Base-by-base conservation (phyloP, 345 rosid species). In the Salix brachista region DNA sequence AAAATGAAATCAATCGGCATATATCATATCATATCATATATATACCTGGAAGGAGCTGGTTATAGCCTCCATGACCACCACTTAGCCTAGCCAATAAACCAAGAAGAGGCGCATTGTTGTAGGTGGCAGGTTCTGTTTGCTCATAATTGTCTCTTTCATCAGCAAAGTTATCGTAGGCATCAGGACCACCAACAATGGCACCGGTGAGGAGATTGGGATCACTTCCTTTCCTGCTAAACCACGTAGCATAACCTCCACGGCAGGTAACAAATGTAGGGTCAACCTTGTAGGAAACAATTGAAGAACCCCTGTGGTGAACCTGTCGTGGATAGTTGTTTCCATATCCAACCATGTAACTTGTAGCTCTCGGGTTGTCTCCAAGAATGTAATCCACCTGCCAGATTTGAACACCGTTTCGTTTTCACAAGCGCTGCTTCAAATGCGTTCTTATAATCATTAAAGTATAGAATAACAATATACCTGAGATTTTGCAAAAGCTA, bases 101-200 rank as follows among this genome's bases (percentile, higher is more conserved):
- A 18, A 94, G 88, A 7, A 96, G 85, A 19, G 98, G 99, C 71
- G 99, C 98, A 78, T 96, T 96, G 86, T 94, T 96, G 85, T 96
- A 96, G 67, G 98, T 93, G 46, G 99, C 98, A 23, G 99, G 99
- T 83, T 96, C 99, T 16, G 99, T 94, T 81, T 96, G 99, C 81
- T 96, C 90, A 73, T 94, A 96, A 77, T 96, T 94, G 69, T 94
- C 97, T 78, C 99, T 92, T 77, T 88, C 83, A 65, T 96, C 99
- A 56, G 97, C 97, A 75, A 96, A 96, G 82, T 92, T 87, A 77
- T 96, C 98, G 8, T 93, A 94, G 25, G 93, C 97, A 87, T 94
- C 98, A 71, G 99, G 99, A 1, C 98, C 98, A 1, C 99, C 98
- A 16, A 94, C 98, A 42, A 96, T 46, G 50, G 99, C 99, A 72